Base-by-base conservation (phyloP, 2,329 filamentous ascomycete genomes). In the Thielaviopsis euricoi region DNA sequence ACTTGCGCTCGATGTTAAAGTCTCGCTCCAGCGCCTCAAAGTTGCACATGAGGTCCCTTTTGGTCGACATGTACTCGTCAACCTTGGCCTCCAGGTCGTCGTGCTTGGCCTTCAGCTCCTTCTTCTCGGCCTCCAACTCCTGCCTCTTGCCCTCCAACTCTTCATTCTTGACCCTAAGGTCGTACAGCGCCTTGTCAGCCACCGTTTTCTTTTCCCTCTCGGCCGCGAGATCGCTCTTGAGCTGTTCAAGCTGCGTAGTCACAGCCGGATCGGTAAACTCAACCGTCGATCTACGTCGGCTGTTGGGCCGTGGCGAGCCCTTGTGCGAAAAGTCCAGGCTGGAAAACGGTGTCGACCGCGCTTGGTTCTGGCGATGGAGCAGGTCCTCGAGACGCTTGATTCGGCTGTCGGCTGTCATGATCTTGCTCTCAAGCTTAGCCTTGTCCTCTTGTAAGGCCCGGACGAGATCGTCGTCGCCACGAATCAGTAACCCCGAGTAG, bases 31-130 rank as follows among this genome's bases (percentile, higher is more conserved):
- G 80, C 13, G 90, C 85, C 66, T 97, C 89, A 73, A 98, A 88
- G 66, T 98, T 98, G 63, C 88, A 85, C 71, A 98, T 82, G 10
- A 98, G 80, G 68, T 97, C 93, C 64, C 87, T 86, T 69, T 98
- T 98, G 0, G 87, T 96, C 2, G 88, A 90, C 64, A 93, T 88
- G 6, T 82, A 87, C 68, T 97, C 91, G 62, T 93, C 82, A 61
- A 95, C 79, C 64, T 83, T 84, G 65, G 74, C 79, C 72, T 78
- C 83, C 66, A 79, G 80, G 64, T 81, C 77, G 64, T 21, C n/a
- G 7, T 33, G 4, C 29, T 6, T 6, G 29, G 7, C 7, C 29
- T 33, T 2, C 29, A 33, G 29, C 29, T 33, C 7, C 2, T 55
- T 46, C 23, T 57, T 57, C 17, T 55, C 10, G n/a, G 15, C 29